Evolutionary conservation across 2,329 filamentous ascomycete genomes (phyloP).

Genomic region (Xylariaceae sp.): DNA sequence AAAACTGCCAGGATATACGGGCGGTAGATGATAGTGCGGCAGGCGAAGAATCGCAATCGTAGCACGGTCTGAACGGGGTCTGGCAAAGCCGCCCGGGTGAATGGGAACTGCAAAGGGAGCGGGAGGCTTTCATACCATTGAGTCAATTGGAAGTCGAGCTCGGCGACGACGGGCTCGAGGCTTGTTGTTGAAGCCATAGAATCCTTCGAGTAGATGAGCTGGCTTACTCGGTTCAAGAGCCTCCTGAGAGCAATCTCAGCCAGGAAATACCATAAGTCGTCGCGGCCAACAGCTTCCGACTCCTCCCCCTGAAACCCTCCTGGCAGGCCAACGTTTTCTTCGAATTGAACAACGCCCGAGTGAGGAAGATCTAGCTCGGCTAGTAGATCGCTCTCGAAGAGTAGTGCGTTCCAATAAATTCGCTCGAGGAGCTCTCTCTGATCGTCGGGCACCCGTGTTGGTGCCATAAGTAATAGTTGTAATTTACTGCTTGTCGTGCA

Average conservation of each 20-base stretch:
- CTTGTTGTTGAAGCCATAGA: constrained; percentile 73
- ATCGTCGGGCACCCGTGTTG: constrained; percentile 71
- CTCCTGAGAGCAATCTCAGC: constrained; percentile 81
- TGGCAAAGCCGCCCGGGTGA: constrained; percentile 68
- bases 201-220: constrained; percentile 79
- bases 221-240: constrained; percentile 78
- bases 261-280: constrained; percentile 86
- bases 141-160: constrained; percentile 80
- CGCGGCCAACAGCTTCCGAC: constrained; percentile 67
- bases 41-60: constrained; percentile 81
- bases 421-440: constrained; percentile 76
- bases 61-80: constrained; percentile 82
- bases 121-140: constrained; percentile 87
- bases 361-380: constrained; percentile 82
- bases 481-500: constrained; percentile 83
- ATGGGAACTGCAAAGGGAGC: constrained; percentile 76
- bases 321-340: constrained; percentile 79
- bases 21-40: constrained; percentile 84
- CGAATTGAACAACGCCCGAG: constrained; percentile 81
- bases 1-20: constrained; percentile 82
- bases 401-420: constrained; percentile 83
- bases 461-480: constrained; percentile 77
- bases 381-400: constrained; percentile 81
- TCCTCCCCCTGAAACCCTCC: constrained; percentile 78
- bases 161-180: constrained; percentile 77